phyloP scores from a whole-genome alignment of 1,284 basidiomycete species.

The Pseudozyma tsukubaensis region DNA sequence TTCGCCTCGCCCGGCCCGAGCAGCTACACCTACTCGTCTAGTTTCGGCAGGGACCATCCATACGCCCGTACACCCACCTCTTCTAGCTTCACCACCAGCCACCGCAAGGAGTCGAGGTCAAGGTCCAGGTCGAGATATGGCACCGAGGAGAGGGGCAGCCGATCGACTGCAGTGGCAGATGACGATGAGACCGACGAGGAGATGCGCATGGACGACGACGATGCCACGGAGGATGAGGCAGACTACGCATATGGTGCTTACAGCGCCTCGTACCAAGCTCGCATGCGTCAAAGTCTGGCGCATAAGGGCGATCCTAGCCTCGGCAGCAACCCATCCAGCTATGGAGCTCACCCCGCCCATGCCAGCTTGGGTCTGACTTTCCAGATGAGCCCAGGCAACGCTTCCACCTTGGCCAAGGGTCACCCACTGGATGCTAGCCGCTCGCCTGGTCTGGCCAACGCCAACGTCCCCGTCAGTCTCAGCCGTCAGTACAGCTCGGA shows the following conservation, averaged over 20 bases:
- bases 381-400: conserved; percentile 49
- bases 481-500: conserved; percentile 59
- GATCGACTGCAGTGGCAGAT: conserved; percentile 32
- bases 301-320: conserved; percentile 26
- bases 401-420: conserved; percentile 37
- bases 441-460: conserved; percentile 30
- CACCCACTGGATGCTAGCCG: conserved; percentile 39
- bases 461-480: conserved; percentile 36
- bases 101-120: conserved; percentile 38
- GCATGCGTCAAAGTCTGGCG: conserved; percentile 23
- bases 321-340: conserved; percentile 40
- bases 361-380: conserved; percentile 53
- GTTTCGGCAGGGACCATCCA: conserved; percentile 49
- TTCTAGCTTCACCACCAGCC: conserved; percentile 22
- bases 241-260: conserved; percentile 38
- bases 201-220: conserved; percentile 58
- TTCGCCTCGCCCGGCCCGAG: conserved; percentile 40
- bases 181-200: conserved; percentile 68
- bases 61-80: conserved; percentile 52
- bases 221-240: conserved; percentile 61
- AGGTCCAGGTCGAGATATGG: conserved; percentile 34
- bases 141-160: conserved; percentile 12
- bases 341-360: conserved; percentile 32
- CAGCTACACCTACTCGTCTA: conserved; percentile 50
- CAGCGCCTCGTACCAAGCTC: conserved; percentile 39